These are phyloP conservation scores for Quillaja saponaria DNA, from an alignment of 306 rosid genomes.

Conservation along the genomic window DNA sequence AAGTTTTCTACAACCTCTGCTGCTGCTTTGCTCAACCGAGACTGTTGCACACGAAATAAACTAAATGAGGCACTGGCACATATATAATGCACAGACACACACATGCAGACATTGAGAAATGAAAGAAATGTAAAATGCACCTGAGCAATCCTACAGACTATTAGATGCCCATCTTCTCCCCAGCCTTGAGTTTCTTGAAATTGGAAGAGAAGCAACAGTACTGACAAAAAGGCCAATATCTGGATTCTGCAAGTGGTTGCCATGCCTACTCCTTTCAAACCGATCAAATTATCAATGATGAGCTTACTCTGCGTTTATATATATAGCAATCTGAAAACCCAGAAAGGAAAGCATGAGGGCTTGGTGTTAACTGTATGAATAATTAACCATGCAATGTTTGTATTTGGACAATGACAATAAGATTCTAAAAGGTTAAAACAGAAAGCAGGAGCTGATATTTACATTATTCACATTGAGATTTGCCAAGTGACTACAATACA, in stretches of 20 bases:
- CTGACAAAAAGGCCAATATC: slow-evolving; percentile 14
- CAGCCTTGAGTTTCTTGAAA: slow-evolving; percentile 55
- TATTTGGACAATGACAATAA: not conserved
- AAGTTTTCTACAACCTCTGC: slow-evolving; percentile 61
- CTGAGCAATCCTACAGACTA: slow-evolving; percentile 76
- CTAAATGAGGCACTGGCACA: not conserved
- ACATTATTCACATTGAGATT: not conserved
- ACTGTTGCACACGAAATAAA: slow-evolving; percentile 33
- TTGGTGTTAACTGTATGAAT: slow-evolving; percentile 24
- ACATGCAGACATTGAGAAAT: not conserved
- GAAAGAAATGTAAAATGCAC: slow-evolving; percentile 13
- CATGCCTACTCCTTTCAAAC: slow-evolving; percentile 37
- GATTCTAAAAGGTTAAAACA: not conserved
- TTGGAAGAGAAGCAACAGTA: slow-evolving; percentile 35
- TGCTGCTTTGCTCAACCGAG: slow-evolving; percentile 53
- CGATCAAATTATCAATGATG: not conserved
- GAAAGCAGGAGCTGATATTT: not conserved
- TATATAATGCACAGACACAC: not conserved
- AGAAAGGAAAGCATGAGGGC: not conserved
- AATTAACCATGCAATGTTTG: slow-evolving; percentile 8
- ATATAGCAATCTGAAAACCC: not conserved
- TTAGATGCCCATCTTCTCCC: slow-evolving; percentile 74
- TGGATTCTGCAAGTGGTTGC: slow-evolving; percentile 18
- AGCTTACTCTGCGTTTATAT: not conserved
- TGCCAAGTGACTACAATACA: not conserved